Conservation (phyloP, 768 basidiomycete species). For the Cystofilobasidium bisporidii region DNA sequence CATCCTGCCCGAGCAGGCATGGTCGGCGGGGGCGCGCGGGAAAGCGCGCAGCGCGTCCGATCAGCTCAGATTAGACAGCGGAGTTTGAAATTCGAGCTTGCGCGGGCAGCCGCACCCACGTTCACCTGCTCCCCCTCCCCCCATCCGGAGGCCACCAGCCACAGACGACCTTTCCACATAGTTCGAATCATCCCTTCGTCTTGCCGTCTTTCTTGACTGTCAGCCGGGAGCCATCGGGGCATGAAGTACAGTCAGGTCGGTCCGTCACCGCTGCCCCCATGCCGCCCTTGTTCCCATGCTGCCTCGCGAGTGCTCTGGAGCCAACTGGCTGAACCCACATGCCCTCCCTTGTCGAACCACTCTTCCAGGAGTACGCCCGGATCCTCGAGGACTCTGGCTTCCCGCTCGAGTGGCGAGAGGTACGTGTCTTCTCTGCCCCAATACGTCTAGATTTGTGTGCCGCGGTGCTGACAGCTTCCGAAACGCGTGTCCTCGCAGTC, state of each 20-base stretch:
- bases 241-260: slow-evolving; percentile 23
- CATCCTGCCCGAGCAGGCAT: too few relatives aligned
- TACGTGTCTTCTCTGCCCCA: background rate
- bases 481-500: slow-evolving; percentile 37
- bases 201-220: too few relatives aligned
- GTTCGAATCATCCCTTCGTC: too few relatives aligned
- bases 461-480: background rate
- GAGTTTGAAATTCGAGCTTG: too few relatives aligned
- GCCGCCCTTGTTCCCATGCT: background rate
- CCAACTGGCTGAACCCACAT: background rate
- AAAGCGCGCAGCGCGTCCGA: too few relatives aligned
- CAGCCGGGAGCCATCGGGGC: background rate
- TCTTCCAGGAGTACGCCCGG: slow-evolving; percentile 39
- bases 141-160: too few relatives aligned
- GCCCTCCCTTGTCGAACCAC: background rate
- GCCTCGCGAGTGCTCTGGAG: background rate
- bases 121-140: too few relatives aligned
- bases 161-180: too few relatives aligned
- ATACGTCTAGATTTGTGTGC: background rate
- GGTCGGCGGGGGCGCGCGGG: too few relatives aligned
- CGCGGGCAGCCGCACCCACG: too few relatives aligned
- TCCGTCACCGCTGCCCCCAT: too few relatives aligned
- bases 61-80: too few relatives aligned
- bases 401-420: slow-evolving; percentile 61
- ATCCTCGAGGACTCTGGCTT: slow-evolving; percentile 46